Evolutionary conservation across 805 yeast species (phyloP).

Genomic region (Cyberlindnera saturnus): DNA sequence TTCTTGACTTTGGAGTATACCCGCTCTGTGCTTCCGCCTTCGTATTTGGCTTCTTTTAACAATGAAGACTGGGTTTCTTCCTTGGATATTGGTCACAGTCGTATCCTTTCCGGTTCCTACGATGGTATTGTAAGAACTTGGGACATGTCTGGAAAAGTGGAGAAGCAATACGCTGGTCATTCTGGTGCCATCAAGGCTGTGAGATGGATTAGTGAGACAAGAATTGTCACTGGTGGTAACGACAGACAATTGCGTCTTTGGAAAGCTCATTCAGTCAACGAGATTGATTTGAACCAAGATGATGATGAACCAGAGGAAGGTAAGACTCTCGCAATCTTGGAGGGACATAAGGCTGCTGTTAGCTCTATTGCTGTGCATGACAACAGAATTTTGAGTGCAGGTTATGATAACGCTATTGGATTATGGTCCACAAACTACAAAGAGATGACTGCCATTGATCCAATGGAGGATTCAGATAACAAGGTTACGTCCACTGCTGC

Average conservation of each 20-base stretch:
- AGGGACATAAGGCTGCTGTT: constrained; percentile 89
- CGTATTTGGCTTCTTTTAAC: constrained; percentile 76
- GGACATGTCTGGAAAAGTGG: constrained; percentile 74
- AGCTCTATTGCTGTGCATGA: constrained; percentile 53
- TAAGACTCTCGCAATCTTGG: constrained; percentile 75
- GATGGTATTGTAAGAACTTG: constrained; percentile 93
- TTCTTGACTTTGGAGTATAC: constrained; percentile 82
- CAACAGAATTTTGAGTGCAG: constrained; percentile 72
- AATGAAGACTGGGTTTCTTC: constrained; percentile 96
- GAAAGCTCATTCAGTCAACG: constrained; percentile 51
- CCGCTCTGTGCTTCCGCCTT: constrained; percentile 91
- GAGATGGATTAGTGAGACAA: constrained; percentile 67
- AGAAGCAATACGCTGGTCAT: constrained; percentile 81
- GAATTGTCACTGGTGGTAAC: constrained; percentile 80
- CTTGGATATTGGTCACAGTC: constrained; percentile 35
- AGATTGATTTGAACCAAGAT: constrained; percentile 23
- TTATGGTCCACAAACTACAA: constrained; percentile 86
- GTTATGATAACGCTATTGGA: constrained; percentile 74
- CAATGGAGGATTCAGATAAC: constrained; percentile 38
- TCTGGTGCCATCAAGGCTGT: constrained; percentile 81
- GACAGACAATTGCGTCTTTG: constrained; percentile 87
- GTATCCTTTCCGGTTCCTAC: constrained; percentile 82
- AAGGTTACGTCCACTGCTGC: constrained; percentile 65
- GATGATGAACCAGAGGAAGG: constrained; percentile 54
- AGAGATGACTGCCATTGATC: constrained; percentile 67